A percentile compares a stretch with the other conserved stretches of the same genome.
These are phyloP conservation scores for Pulveroboletus sp. DNA, from an alignment of 768 basidiomycete species.

Conservation along the genomic window DNA sequence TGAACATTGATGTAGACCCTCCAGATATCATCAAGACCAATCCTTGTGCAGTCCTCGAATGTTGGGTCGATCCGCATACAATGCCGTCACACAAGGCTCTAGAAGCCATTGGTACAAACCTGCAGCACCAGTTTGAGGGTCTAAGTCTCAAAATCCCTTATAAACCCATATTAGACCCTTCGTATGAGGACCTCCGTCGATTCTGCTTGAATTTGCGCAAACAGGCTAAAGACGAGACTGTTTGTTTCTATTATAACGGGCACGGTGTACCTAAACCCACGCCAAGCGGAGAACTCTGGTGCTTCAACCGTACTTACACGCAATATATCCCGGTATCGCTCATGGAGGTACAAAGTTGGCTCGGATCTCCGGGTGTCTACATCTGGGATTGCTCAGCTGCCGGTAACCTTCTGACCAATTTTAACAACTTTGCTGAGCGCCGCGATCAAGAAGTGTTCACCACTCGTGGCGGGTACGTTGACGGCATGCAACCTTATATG, in stretches of 20 bases:
- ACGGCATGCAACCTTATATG: constrained; percentile 63
- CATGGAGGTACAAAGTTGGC: constrained; percentile 88
- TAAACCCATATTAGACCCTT: constrained; percentile 93
- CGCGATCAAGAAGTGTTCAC: constrained; percentile 64
- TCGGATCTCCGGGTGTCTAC: constrained; percentile 92
- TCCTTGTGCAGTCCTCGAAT: constrained; percentile 91
- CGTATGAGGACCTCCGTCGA: constrained; percentile 86
- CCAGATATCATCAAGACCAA: constrained; percentile 97
- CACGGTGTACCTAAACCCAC: constrained; percentile 98
- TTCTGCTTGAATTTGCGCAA: constrained; percentile 81
- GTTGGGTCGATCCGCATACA: constrained; percentile 95
- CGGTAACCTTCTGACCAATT: constrained; percentile 87
- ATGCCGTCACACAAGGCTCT: constrained; percentile 91
- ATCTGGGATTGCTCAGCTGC: constrained; percentile 99
- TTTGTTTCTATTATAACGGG: constrained; percentile 96
- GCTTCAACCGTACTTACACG: constrained; percentile 95
- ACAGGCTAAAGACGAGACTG: constrained; percentile 88
- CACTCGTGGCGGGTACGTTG: constrained; percentile 55
- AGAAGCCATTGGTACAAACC: constrained; percentile 87
- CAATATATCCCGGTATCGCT: constrained; percentile 98
- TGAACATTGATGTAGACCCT: constrained; percentile 97
- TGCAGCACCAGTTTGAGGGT: constrained; percentile 94
- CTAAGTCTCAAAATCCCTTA: constrained; percentile 92
- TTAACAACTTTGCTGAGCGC: constrained; percentile 72
- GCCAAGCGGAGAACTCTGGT: constrained; percentile 94